Base-by-base conservation (phyloP, 2,329 filamentous ascomycete genomes). In the Claviceps africana region DNA sequence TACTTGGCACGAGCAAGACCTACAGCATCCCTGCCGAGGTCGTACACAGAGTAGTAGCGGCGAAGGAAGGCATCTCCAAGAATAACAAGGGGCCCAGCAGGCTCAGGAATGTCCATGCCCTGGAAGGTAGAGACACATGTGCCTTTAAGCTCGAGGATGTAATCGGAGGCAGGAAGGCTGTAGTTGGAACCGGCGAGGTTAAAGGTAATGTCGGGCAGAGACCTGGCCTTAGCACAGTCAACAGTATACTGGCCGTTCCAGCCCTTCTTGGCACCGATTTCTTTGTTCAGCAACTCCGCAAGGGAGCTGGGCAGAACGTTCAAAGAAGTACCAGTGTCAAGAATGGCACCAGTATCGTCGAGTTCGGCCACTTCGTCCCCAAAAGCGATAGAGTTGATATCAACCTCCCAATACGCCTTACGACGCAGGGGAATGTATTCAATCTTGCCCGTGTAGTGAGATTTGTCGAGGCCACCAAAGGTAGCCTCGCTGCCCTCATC, bases 371-470 rank as follows among this genome's bases (percentile, higher is more conserved):
- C 83, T 65, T 86, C 81, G 51, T 90, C 79, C 62, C 93, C 94
- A 58, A 96, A 88, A 52, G 85, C 82, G 72, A 98, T 93, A 58
- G 88, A 78, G 64, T 97, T 85, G 56, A 98, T 83, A 64, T 97
- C 90, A 52, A 98, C 91, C 79, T 98, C 93, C 93, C 93, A 98
- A 81, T 98, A 98, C 48, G 93, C 93, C 85, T 97, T 97, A 68
- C 93, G 88, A 70, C 93, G 88, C 61, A 98, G 81, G 52, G 93
- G 93, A 60, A 98, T 88, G 70, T 89, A 94, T 67, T 83, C 87
- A 63, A 98, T 79, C 70, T 97, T 84, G 64, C 93, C 93, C 40
- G 78, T 83, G 69, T 77, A 82, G 76, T 93, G 88, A 65, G 76
- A 74, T 73, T 88, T 74, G 70, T 97, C 84, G 56, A 95, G 72